Percentiles rank a stretch among this genome's conserved stretches.
These are phyloP conservation scores for Suillus bovinus DNA, from an alignment of 768 basidiomycete genomes.

Conservation along the genomic window DNA sequence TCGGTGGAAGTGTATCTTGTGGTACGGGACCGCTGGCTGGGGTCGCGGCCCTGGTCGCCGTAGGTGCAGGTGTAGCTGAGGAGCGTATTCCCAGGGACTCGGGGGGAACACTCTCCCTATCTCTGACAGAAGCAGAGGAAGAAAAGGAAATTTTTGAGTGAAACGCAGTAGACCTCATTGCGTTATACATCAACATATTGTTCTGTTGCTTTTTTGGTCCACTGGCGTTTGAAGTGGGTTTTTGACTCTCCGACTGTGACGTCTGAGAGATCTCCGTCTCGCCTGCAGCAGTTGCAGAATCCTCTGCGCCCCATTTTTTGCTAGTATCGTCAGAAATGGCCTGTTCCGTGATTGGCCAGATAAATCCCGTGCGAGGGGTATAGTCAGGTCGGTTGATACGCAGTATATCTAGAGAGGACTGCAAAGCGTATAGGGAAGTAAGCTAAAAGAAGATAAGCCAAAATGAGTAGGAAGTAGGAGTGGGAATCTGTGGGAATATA, in stretches of 20 bases:
- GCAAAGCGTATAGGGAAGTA: conserved; percentile 68
- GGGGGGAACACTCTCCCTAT: conserved; percentile 27
- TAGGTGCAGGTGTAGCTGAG: conserved; percentile 40
- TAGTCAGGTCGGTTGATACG: conserved; percentile 77
- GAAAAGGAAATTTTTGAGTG: conserved; percentile 61
- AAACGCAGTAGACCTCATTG: conserved; percentile 77
- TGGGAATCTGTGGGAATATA: conserved; percentile 30
- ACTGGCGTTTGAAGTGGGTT: conserved; percentile 23
- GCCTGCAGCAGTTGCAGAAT: conserved; percentile 21
- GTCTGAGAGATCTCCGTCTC: conserved; percentile 18
- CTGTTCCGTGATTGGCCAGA: conserved; percentile 78
- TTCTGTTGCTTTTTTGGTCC: conserved; percentile 63
- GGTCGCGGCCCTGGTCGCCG: conserved; percentile 24
- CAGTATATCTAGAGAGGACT: conserved; percentile 74
- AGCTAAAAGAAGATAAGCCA: conserved; percentile 41
- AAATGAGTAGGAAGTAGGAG: conserved; percentile 19
- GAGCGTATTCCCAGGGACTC: conserved; percentile 29
- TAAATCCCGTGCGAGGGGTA: conserved; percentile 80
- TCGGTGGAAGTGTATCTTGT: conserved; percentile 46
- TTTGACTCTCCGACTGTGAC: conserved; percentile 23
- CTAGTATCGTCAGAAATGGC: conserved; percentile 40
- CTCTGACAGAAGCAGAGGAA: conserved; percentile 35
- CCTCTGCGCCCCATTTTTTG: conserved; percentile 42
- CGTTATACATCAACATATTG: conserved; percentile 65
- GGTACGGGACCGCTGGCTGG: conserved; percentile 39